phyloP scores from a whole-genome alignment of 2,329 filamentous ascomycete species.

The Dactylellina sp. region DNA sequence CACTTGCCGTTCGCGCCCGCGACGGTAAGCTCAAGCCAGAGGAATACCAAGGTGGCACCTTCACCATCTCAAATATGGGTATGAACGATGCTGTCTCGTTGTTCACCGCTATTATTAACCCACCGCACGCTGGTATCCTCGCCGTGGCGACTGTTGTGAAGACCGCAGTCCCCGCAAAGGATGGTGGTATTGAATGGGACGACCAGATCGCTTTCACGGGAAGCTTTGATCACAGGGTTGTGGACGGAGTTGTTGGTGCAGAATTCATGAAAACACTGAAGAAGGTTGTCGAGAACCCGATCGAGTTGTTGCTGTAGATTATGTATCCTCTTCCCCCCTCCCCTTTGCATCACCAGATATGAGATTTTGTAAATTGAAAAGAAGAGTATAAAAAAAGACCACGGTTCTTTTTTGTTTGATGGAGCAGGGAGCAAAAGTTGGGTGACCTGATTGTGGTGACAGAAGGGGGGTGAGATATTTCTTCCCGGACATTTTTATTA shows the following conservation, averaged over 20 bases:
- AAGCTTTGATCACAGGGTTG: slow-evolving; percentile 99
- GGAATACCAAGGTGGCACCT: slow-evolving; percentile 98
- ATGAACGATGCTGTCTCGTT: slow-evolving; percentile 97
- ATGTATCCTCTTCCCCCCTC: background rate
- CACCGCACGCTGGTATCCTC: slow-evolving; percentile 93
- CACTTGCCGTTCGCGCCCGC: slow-evolving; percentile 93
- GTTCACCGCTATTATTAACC: slow-evolving; percentile 99
- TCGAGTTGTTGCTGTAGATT: slow-evolving; percentile 86
- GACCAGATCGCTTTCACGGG: slow-evolving; percentile 95
- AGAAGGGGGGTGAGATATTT: background rate
- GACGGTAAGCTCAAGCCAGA: slow-evolving; percentile 99
- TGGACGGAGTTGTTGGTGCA: slow-evolving; percentile 87
- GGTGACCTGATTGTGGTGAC: slow-evolving; percentile 36
- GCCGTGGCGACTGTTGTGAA: slow-evolving; percentile 95
- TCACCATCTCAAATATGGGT: slow-evolving; percentile 99
- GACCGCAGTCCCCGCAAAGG: slow-evolving; percentile 90
- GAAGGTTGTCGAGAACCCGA: slow-evolving; percentile 96
- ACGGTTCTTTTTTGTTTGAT: background rate
- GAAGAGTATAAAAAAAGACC: background rate
- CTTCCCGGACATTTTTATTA: slow-evolving; percentile 5
- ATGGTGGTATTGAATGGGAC: slow-evolving; percentile 87
- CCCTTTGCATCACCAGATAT: background rate
- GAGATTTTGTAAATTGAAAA: background rate
- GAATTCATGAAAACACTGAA: slow-evolving; percentile 98
- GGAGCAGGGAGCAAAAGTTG: background rate